A percentile compares a stretch with the other conserved stretches of the same genome.
Conservation (phyloP, 2,329 filamentous ascomycete genomes). For the Rugonectria rugulosa region DNA sequence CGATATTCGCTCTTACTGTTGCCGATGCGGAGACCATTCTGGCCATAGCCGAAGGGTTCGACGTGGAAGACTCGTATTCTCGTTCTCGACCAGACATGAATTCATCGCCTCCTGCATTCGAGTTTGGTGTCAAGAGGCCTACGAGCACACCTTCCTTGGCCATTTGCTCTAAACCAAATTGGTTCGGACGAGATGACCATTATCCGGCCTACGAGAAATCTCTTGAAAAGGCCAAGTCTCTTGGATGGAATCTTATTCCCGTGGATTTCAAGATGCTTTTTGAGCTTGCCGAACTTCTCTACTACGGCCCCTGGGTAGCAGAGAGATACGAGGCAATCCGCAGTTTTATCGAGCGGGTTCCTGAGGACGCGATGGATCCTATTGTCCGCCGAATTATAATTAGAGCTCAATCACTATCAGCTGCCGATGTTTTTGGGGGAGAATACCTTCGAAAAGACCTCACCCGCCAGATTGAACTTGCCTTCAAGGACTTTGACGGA, state of each 20-base stretch:
- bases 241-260: constrained; percentile 52
- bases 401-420: constrained; percentile 48
- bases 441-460: constrained; percentile 49
- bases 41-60: constrained; percentile 56
- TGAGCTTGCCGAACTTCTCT: constrained; percentile 60
- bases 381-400: constrained; percentile 48
- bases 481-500: constrained; percentile 53
- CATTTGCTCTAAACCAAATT: constrained; percentile 52
- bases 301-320: constrained; percentile 64
- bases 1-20: constrained; percentile 58
- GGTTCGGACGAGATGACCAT: constrained; percentile 46
- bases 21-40: constrained; percentile 59
- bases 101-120: neutral
- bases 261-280: constrained; percentile 60
- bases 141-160: constrained; percentile 42
- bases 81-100: constrained; percentile 44
- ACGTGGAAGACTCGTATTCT: constrained; percentile 59
- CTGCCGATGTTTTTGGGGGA: constrained; percentile 55
- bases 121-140: constrained; percentile 42
- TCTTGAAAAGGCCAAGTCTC: constrained; percentile 45
- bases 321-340: constrained; percentile 63
- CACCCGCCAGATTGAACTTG: constrained; percentile 49
- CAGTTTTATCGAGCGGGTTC: constrained; percentile 49
- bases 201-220: constrained; percentile 53
- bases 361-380: constrained; percentile 44